These are phyloP conservation scores for Smallanthus sonchifolius DNA, from an alignment of 129 eudicot genomes.

Conservation along the genomic window DNA sequence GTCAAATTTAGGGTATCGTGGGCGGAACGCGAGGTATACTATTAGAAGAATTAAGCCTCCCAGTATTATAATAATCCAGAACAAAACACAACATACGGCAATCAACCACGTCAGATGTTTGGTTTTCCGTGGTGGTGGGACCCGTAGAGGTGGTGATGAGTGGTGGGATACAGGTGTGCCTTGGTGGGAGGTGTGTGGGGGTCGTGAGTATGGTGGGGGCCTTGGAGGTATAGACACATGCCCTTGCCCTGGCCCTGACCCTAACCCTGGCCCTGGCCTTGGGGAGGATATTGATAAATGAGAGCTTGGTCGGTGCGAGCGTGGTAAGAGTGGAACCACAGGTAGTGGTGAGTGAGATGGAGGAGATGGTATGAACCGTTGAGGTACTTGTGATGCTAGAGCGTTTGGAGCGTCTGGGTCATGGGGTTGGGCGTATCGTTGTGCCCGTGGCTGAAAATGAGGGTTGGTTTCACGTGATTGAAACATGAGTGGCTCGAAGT, in stretches of 20 bases:
- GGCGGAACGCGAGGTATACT: conserved; percentile 64
- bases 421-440: conserved; percentile 33
- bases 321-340: conserved; percentile 19
- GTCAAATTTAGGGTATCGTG: conserved; percentile 74
- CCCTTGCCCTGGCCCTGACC: not conserved
- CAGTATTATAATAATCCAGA: conserved; percentile 72
- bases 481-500: conserved; percentile 39
- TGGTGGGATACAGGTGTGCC: conserved; percentile 1
- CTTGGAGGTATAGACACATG: not conserved
- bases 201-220: conserved; percentile 4
- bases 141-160: conserved; percentile 33
- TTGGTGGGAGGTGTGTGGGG: conserved; percentile 5
- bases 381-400: conserved; percentile 18
- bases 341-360: conserved; percentile 1
- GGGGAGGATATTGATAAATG: conserved; percentile 21
- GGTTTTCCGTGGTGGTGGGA: conserved; percentile 42
- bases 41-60: conserved; percentile 73
- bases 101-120: conserved; percentile 54
- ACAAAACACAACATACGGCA: conserved; percentile 66
- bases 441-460: conserved; percentile 51
- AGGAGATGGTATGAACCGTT: conserved; percentile 27
- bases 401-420: conserved; percentile 19
- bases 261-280: not conserved
- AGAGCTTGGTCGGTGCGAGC: conserved; percentile 11
- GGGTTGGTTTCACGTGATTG: conserved; percentile 75